These are phyloP conservation scores for Penicillium psychrosexuale DNA, from an alignment of 2,329 filamentous ascomycete genomes.

Conservation along the genomic window DNA sequence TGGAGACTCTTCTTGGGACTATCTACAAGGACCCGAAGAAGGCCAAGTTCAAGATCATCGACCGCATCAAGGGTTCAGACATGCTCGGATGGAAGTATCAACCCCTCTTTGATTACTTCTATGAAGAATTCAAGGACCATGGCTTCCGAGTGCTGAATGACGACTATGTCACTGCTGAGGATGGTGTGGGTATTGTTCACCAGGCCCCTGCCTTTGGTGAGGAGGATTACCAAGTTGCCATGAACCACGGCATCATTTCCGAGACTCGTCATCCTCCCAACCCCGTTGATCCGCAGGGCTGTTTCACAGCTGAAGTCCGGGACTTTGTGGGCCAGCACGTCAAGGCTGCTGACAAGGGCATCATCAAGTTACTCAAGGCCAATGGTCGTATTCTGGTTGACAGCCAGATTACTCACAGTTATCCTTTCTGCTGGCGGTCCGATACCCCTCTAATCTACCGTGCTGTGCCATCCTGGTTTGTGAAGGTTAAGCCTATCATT, in stretches of 20 bases:
- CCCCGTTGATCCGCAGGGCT: slow-evolving; percentile 79
- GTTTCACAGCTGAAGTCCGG: slow-evolving; percentile 70
- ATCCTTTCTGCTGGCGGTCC: slow-evolving; percentile 92
- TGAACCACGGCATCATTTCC: slow-evolving; percentile 72
- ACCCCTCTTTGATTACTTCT: slow-evolving; percentile 86
- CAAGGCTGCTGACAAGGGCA: slow-evolving; percentile 87
- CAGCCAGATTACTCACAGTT: slow-evolving; percentile 83
- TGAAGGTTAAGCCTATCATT: slow-evolving; percentile 78
- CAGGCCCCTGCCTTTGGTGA: slow-evolving; percentile 92
- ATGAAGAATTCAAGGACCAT: slow-evolving; percentile 79
- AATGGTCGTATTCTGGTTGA: slow-evolving; percentile 76
- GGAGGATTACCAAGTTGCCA: slow-evolving; percentile 85
- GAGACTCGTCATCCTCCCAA: slow-evolving; percentile 79
- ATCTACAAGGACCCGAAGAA: slow-evolving; percentile 96
- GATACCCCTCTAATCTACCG: slow-evolving; percentile 92
- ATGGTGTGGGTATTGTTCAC: slow-evolving; percentile 91
- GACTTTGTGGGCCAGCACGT: slow-evolving; percentile 87
- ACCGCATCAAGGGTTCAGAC: slow-evolving; percentile 75
- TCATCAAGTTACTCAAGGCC: slow-evolving; percentile 82
- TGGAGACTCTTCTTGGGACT: slow-evolving; percentile 75
- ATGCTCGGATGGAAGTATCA: slow-evolving; percentile 88
- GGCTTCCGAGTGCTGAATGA: slow-evolving; percentile 81
- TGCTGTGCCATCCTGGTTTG: slow-evolving; percentile 91
- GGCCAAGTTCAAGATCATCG: slow-evolving; percentile 80
- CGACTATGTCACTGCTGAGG: slow-evolving; percentile 81